Evolutionary conservation across 495 filamentous ascomycete genomes (phyloP), one percentile per base, ranked within the genome.

Genomic region (Hyaloscypha variabilis): DNA sequence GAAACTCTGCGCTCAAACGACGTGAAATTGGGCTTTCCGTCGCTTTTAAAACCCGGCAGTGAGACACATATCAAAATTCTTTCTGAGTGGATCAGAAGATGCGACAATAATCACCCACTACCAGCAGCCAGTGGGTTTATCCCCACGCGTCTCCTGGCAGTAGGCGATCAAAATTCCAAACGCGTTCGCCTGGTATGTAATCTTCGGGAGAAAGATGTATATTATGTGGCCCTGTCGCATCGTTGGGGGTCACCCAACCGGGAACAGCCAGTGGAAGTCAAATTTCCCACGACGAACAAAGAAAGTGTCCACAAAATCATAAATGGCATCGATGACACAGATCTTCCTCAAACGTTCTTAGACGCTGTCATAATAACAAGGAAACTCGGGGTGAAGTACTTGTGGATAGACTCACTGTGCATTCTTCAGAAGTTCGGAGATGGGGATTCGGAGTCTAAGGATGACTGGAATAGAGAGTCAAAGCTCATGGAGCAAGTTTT

Each of bases 381-480:
- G 30, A 24, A 55, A 17, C 50, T 63, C n/a, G 60, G 50, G 25
- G 21, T 53, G 23, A 46, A 31, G 23, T 63, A 19, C 19, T 49
- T 53, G 5, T 53, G 60, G 31, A 36, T 36, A 5, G 31, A 36
- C 31, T 36, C 31, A 6, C 13, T 36, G 13, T 36, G 31, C 13
- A 36, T 36, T 13, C 5, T 36, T 13, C 31, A 36, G 13, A 13
- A 36, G 5, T 5, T 6, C 31, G 31, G n/a, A n/a, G n/a, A n/a
- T n/a, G n/a, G n/a, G n/a, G n/a, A n/a, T n/a, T n/a, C n/a, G n/a
- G n/a, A n/a, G n/a, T n/a, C n/a, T n/a, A n/a, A 75, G 14, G 3
- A 58, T 71, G 66, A 69, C 29, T 69, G 67, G 69, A 46, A 64
- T 6, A 31, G 29, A 19, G 66, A 71, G 55, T 52, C 62, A 51